These are phyloP conservation scores for Penicillium hordei DNA, from an alignment of 2,329 filamentous ascomycete genomes.

Conservation along the genomic window DNA sequence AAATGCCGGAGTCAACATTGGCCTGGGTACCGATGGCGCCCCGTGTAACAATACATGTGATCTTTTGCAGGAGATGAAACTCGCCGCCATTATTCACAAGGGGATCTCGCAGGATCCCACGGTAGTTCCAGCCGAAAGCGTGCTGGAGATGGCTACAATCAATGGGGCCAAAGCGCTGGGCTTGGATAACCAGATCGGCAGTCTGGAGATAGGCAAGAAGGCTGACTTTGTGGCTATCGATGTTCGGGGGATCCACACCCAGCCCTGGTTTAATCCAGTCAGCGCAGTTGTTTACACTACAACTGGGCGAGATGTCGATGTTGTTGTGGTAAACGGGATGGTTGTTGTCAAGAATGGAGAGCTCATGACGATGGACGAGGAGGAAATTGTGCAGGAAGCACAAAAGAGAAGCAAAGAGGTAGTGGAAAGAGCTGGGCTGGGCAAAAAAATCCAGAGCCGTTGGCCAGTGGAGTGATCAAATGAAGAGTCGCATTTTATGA, in stretches of 20 bases:
- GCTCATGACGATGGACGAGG: constrained; percentile 44
- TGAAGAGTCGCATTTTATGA: neutral
- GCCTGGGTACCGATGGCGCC: constrained; percentile 54
- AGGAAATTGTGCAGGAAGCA: constrained; percentile 42
- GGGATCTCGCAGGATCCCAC: constrained; percentile 45
- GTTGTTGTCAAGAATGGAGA: constrained; percentile 39
- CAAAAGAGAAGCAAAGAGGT: constrained; percentile 38
- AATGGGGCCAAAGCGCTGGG: constrained; percentile 50
- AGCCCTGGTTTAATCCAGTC: constrained; percentile 45
- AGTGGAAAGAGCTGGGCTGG: constrained; percentile 41
- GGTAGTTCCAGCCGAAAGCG: constrained; percentile 44
- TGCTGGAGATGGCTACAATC: constrained; percentile 52
- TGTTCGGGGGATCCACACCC: constrained; percentile 33
- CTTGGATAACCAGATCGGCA: constrained; percentile 38
- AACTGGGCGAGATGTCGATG: constrained; percentile 47
- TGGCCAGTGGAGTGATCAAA: constrained; percentile 35
- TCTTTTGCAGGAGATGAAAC: constrained; percentile 55
- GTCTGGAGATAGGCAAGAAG: constrained; percentile 34
- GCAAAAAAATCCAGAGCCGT: constrained; percentile 35
- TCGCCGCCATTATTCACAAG: constrained; percentile 53
- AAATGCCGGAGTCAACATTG: constrained; percentile 46
- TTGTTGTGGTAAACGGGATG: constrained; percentile 47
- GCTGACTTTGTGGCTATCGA: constrained; percentile 29
- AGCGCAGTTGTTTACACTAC: constrained; percentile 46
- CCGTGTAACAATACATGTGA: constrained; percentile 56